Evolutionary conservation across 352 stramenopile species (phyloP).

Genomic region (Phytophthora litchii): DNA sequence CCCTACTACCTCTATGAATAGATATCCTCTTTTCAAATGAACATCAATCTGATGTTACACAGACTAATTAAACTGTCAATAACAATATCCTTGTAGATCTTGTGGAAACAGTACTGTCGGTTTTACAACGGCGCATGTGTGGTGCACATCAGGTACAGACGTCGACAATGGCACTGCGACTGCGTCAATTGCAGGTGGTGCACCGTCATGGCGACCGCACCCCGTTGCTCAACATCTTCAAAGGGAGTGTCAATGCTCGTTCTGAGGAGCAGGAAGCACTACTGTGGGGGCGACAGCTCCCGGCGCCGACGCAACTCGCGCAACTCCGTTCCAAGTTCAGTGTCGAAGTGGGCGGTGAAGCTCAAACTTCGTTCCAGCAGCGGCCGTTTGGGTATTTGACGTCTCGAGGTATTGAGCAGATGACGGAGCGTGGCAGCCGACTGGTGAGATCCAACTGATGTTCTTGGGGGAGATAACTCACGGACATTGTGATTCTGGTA

Average conservation of each 20-base stretch:
- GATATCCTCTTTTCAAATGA: neutral
- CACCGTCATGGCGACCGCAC: constrained; percentile 84
- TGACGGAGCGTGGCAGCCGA: constrained; percentile 55
- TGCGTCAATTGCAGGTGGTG: constrained; percentile 81
- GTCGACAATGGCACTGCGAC: constrained; percentile 37
- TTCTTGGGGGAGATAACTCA: neutral
- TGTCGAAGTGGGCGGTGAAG: constrained; percentile 13
- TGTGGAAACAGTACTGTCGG: constrained; percentile 1
- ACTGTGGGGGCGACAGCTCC: constrained; percentile 57
- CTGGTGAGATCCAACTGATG: constrained; percentile 37
- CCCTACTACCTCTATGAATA: constrained; percentile 12
- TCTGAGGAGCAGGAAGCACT: constrained; percentile 45
- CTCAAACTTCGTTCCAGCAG: constrained; percentile 48
- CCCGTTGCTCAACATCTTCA: constrained; percentile 75
- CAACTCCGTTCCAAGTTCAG: constrained; percentile 45
- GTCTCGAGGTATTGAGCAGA: constrained; percentile 64
- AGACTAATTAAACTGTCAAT: neutral
- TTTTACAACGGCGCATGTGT: constrained; percentile 35
- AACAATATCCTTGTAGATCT: neutral
- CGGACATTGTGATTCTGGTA: constrained; percentile 15
- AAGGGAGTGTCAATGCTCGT: constrained; percentile 27
- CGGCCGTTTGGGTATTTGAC: constrained; percentile 77
- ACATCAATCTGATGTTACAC: neutral
- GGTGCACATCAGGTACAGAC: constrained; percentile 7
- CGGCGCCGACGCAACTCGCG: constrained; percentile 37